A percentile compares a stretch with the other conserved stretches of the same genome.
Evolutionary conservation across 495 filamentous ascomycete genomes (phyloP).

Genomic region (Tuber brumale): DNA sequence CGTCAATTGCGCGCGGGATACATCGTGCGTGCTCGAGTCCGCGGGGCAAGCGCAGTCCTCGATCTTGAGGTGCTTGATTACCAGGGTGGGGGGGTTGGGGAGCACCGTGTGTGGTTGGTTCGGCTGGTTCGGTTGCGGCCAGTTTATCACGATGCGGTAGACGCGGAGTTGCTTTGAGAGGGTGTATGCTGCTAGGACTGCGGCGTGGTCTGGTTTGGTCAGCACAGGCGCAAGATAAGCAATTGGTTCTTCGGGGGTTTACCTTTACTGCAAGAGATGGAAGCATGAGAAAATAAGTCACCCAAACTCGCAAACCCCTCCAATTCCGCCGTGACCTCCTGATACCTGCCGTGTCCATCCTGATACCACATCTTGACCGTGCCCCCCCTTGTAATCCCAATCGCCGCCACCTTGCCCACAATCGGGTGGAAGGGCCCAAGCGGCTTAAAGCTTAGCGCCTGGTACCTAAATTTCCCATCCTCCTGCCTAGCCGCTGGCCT

Average conservation of each 20-base stretch:
- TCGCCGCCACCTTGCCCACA: constrained; percentile 35
- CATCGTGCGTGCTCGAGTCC: constrained; percentile 30
- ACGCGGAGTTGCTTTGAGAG: constrained; percentile 39
- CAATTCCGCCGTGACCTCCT: constrained; percentile 35
- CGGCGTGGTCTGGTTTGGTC: constrained; percentile 19
- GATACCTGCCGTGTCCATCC: constrained; percentile 32
- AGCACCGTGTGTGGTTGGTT: constrained; percentile 27
- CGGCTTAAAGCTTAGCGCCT: constrained; percentile 25
- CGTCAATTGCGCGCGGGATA: constrained; percentile 30
- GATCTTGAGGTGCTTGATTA: constrained; percentile 36
- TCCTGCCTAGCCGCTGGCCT: constrained; percentile 33
- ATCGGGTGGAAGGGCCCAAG: constrained; percentile 39
- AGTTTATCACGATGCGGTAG: constrained; percentile 39
- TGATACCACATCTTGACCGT: constrained; percentile 42
- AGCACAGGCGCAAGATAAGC: not conserved
- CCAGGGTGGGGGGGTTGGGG: constrained; percentile 26
- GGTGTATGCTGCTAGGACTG: constrained; percentile 40
- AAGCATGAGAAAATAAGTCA: constrained; percentile 41
- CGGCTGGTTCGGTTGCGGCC: constrained; percentile 29
- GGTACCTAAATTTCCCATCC: constrained; percentile 32
- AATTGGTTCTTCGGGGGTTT: not conserved
- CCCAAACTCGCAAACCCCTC: constrained; percentile 35
- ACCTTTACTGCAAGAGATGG: constrained; percentile 41
- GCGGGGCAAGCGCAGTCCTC: constrained; percentile 32
- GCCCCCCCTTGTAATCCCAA: constrained; percentile 39